Evolutionary conservation across 306 rosid genomes (phyloP).

Genomic region (Trichosanthes truncata): DNA sequence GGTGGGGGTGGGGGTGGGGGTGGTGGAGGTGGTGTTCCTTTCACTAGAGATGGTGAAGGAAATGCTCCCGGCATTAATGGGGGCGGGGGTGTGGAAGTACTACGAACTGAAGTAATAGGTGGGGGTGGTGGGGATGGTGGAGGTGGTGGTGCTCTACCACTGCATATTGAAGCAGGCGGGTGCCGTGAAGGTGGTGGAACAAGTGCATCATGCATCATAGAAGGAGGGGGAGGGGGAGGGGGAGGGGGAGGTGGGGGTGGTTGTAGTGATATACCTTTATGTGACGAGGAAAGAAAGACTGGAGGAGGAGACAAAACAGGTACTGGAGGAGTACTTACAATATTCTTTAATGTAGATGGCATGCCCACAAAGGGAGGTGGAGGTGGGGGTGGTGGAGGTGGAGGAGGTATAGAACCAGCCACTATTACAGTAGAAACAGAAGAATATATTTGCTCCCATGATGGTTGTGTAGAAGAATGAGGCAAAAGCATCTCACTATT

Average conservation of each 20-base stretch:
- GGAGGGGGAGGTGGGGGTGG: background rate
- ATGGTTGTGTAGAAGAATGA: background rate
- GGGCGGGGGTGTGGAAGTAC: background rate
- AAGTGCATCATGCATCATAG: background rate
- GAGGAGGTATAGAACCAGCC: constrained; percentile 4
- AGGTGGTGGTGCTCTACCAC: background rate
- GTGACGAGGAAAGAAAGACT: background rate
- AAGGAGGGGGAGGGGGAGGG: background rate
- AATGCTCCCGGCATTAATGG: background rate
- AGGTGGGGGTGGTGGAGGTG: background rate
- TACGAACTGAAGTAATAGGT: background rate
- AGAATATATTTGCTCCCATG: constrained; percentile 5
- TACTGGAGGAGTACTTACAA: background rate
- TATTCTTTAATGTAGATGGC: background rate
- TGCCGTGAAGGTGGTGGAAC: background rate
- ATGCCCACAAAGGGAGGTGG: background rate
- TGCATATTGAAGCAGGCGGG: background rate
- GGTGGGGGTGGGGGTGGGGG: background rate
- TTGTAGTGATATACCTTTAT: background rate
- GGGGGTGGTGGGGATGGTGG: constrained; percentile 2
- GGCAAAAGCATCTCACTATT: background rate
- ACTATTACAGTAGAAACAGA: background rate
- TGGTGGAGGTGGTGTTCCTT: constrained; percentile 22
- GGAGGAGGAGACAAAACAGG: background rate
- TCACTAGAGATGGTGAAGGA: constrained; percentile 1